Evolutionary conservation across 352 stramenopile genomes (phyloP).

Genomic region (Phytophthora idaei): DNA sequence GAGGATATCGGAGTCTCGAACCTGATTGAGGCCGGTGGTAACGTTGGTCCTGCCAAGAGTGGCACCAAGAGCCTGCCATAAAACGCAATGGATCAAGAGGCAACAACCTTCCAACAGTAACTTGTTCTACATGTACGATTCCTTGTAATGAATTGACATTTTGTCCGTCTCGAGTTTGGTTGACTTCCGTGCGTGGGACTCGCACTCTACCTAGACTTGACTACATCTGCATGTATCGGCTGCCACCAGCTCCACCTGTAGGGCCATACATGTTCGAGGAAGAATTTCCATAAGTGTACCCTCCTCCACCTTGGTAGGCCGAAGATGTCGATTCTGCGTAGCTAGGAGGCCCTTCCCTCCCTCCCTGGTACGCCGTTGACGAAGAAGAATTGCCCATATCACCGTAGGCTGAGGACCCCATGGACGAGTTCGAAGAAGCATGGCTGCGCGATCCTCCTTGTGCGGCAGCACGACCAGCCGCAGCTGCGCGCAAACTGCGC

Average conservation of each 20-base stretch:
- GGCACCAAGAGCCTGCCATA: constrained; percentile 2
- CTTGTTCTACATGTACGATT: not conserved
- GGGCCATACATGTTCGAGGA: constrained; percentile 35
- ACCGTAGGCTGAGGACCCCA: constrained; percentile 26
- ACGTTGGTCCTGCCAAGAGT: constrained; percentile 12
- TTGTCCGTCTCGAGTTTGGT: not conserved
- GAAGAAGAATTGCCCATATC: constrained; percentile 22
- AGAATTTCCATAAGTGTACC: constrained; percentile 29
- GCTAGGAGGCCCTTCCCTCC: constrained; percentile 16
- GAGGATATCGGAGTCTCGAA: constrained; percentile 34
- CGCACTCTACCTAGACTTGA: constrained; percentile 24
- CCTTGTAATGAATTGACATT: too few relatives aligned
- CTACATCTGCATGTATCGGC: constrained; percentile 58
- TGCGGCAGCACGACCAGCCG: constrained; percentile 29
- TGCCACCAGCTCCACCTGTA: constrained; percentile 35
- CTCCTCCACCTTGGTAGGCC: constrained; percentile 23
- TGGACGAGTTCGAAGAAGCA: constrained; percentile 37
- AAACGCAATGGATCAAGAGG: not conserved
- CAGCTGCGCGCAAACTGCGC: constrained; percentile 67
- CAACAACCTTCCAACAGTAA: not conserved
- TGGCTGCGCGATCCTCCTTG: constrained; percentile 24
- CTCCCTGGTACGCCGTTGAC: constrained; percentile 15
- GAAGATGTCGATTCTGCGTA: constrained; percentile 29
- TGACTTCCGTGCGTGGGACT: constrained; percentile 5
- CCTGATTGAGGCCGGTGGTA: constrained; percentile 21